Conservation (phyloP, 306 rosid species). For the Cucurbita maxima region DNA sequence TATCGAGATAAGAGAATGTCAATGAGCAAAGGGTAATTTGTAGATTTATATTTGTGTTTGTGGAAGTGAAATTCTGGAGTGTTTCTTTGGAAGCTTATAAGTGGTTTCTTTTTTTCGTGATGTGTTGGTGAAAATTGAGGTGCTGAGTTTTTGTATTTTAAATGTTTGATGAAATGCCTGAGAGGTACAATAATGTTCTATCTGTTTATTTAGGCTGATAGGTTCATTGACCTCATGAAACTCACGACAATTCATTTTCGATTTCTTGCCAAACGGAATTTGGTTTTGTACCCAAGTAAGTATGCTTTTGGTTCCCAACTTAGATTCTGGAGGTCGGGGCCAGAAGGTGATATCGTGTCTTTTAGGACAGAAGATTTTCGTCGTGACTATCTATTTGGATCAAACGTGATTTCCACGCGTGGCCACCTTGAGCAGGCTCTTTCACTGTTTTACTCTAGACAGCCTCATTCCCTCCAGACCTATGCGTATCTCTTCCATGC, state of each 20-base stretch:
- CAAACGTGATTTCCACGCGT: conserved; percentile 26
- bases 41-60: background rate
- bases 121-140: background rate
- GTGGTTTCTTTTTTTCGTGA: background rate
- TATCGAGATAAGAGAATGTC: background rate
- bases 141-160: background rate
- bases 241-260: background rate
- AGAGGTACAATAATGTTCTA: background rate
- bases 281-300: background rate
- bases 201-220: background rate
- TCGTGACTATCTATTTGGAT: background rate
- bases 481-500: conserved; percentile 58
- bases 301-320: background rate
- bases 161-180: background rate
- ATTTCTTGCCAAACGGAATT: background rate
- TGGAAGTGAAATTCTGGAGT: background rate
- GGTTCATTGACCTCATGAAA: background rate
- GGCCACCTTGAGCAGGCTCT: conserved; percentile 43
- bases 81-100: background rate
- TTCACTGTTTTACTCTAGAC: conserved; percentile 27
- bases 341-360: background rate
- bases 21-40: background rate
- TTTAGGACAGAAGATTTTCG: background rate
- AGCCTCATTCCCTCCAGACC: conserved; percentile 30
- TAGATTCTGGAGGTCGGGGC: background rate